Conservation (phyloP, 2,329 filamentous ascomycete genomes). For the Verticillium isaacii region DNA sequence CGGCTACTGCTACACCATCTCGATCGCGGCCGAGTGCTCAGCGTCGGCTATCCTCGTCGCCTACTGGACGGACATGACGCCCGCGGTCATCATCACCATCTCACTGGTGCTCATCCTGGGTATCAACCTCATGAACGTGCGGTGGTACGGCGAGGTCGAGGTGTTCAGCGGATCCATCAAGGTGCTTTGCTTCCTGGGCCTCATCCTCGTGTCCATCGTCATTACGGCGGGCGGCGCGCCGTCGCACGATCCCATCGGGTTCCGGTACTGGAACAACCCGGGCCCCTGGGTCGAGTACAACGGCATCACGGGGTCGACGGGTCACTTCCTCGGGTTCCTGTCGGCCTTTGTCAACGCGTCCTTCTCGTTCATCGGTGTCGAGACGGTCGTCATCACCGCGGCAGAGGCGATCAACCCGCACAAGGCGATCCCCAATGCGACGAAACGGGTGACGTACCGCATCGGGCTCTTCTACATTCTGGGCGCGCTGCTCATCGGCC, state of each 20-base stretch:
- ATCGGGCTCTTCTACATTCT: slow-evolving; percentile 18
- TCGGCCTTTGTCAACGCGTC: slow-evolving; percentile 3
- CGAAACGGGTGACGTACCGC: slow-evolving; percentile 18
- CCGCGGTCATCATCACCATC: slow-evolving; percentile 57
- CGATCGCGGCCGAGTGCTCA: slow-evolving; percentile 39
- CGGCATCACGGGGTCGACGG: slow-evolving; percentile 45
- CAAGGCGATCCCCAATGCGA: slow-evolving; percentile 17
- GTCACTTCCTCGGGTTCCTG: slow-evolving; percentile 39
- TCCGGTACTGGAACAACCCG: slow-evolving; percentile 54
- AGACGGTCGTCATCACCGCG: slow-evolving; percentile 24
- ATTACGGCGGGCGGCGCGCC: slow-evolving; percentile 61
- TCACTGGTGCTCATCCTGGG: slow-evolving; percentile 37
- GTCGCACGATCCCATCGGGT: slow-evolving; percentile 54
- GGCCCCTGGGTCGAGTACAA: slow-evolving; percentile 43
- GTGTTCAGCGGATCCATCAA: slow-evolving; percentile 72
- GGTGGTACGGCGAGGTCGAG: slow-evolving; percentile 73
- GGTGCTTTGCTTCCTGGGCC: slow-evolving; percentile 64
- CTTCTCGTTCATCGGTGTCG: slow-evolving; percentile 11
- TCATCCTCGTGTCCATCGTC: slow-evolving; percentile 74
- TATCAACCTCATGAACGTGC: slow-evolving; percentile 69
- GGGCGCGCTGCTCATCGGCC: slow-evolving; percentile 16
- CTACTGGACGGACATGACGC: slow-evolving; percentile 33
- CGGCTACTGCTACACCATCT: slow-evolving; percentile 41
- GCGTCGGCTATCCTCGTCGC: slow-evolving; percentile 40
- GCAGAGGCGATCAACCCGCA: slow-evolving; percentile 17